These are phyloP conservation scores for Excoecaria cochinchinensis DNA, from an alignment of 345 rosid species.

Conservation along the genomic window DNA sequence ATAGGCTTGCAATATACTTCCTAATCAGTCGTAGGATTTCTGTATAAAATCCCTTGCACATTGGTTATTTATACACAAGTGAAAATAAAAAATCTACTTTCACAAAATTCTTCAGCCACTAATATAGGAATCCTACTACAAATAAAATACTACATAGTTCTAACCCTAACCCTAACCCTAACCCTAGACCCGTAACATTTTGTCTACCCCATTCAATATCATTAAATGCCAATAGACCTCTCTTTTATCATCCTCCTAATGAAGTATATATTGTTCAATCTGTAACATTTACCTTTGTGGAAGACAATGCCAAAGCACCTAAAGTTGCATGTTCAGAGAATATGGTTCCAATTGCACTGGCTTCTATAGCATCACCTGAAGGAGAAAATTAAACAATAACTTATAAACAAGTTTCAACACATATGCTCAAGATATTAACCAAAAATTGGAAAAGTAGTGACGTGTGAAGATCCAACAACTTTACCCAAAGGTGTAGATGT, in stretches of 20 bases:
- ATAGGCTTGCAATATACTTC: too few relatives aligned
- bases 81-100: too few relatives aligned
- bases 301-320: conserved; percentile 81
- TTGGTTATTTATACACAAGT: too few relatives aligned
- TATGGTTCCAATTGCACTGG: conserved; percentile 64
- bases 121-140: too few relatives aligned
- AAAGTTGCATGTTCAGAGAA: conserved; percentile 78
- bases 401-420: conserved; percentile 2
- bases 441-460: conserved; percentile 14
- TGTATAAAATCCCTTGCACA: too few relatives aligned
- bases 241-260: not conserved
- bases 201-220: not conserved
- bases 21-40: too few relatives aligned
- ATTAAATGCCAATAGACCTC: not conserved
- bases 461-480: conserved; percentile 16
- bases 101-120: too few relatives aligned
- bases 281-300: conserved; percentile 68
- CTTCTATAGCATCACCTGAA: conserved; percentile 88
- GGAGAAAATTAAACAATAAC: conserved; percentile 11
- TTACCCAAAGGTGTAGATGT: conserved; percentile 93
- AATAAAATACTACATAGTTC: too few relatives aligned
- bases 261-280: not conserved
- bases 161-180: too few relatives aligned
- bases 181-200: too few relatives aligned
- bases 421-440: not conserved